Evolutionary conservation across 1,284 basidiomycete species (phyloP).

Genomic region (Austropuccinia psidii): DNA sequence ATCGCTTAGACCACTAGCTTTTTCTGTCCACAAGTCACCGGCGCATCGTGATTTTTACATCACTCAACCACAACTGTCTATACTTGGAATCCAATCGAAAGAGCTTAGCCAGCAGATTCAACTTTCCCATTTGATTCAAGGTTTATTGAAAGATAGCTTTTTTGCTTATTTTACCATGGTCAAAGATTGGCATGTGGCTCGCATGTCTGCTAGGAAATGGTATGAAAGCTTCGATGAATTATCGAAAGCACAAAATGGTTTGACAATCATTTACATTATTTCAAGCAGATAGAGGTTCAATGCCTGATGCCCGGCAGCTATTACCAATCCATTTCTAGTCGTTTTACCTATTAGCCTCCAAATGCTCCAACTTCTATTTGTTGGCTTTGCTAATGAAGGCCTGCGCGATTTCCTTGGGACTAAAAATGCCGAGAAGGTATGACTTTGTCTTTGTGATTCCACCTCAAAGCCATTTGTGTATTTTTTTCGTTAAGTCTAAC

Average conservation of each 20-base stretch:
- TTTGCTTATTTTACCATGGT: constrained; percentile 26
- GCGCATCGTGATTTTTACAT: background rate
- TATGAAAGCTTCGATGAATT: constrained; percentile 27
- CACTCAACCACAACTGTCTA: background rate
- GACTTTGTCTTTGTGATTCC: background rate
- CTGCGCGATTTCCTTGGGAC: constrained; percentile 31
- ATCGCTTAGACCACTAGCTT: background rate
- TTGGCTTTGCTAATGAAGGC: constrained; percentile 21
- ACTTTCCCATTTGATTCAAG: constrained; percentile 19
- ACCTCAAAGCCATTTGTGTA: background rate
- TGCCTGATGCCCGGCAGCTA: background rate
- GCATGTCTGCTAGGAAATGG: constrained; percentile 17
- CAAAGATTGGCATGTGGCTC: constrained; percentile 21
- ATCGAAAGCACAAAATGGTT: constrained; percentile 8
- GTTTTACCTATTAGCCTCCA: constrained; percentile 5
- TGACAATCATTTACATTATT: background rate
- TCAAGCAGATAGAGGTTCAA: background rate
- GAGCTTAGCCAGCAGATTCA: constrained; percentile 21
- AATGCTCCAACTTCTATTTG: constrained; percentile 27
- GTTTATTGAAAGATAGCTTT: constrained; percentile 24
- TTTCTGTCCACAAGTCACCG: background rate
- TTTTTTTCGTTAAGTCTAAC: background rate
- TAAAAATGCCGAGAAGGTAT: constrained; percentile 28
- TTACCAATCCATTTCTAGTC: background rate
- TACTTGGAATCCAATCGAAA: constrained; percentile 14